A percentile compares a stretch with the other conserved stretches of the same genome.
These are phyloP conservation scores for Phycomyces nitens DNA, from an alignment of 192 early-diverging fungal species.

Conservation along the genomic window DNA sequence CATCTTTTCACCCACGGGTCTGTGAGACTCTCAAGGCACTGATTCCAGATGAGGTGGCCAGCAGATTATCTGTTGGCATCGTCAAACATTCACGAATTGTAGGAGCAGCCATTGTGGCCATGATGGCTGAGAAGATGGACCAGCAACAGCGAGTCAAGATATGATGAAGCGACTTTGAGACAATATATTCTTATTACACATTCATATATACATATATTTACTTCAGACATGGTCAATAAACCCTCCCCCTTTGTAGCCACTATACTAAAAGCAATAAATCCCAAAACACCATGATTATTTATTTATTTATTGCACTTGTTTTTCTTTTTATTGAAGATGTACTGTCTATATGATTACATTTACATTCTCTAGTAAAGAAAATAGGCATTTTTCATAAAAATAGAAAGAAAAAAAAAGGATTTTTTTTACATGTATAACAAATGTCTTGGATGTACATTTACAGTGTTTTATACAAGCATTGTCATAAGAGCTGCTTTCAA, in stretches of 20 bases:
- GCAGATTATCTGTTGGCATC: slow-evolving; percentile 31
- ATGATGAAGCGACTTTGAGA: neutral
- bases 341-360: too few relatives aligned
- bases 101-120: slow-evolving; percentile 38
- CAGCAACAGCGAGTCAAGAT: neutral
- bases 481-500: neutral
- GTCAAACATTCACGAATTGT: slow-evolving; percentile 37
- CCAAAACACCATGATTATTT: neutral
- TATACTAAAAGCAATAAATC: neutral
- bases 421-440: too few relatives aligned
- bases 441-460: too few relatives aligned
- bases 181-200: too few relatives aligned
- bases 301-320: neutral
- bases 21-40: slow-evolving; percentile 34
- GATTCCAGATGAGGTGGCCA: slow-evolving; percentile 32
- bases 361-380: neutral
- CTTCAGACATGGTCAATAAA: too few relatives aligned
- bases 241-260: too few relatives aligned
- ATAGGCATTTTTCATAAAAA: neutral
- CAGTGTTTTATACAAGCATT: too few relatives aligned
- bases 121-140: slow-evolving; percentile 35
- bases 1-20: slow-evolving; percentile 38
- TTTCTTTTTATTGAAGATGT: neutral
- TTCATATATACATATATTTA: too few relatives aligned
- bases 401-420: too few relatives aligned